Percentiles rank a stretch among this genome's conserved stretches.
phyloP scores from a whole-genome alignment of 2,329 filamentous ascomycete genomes.

The Phoma herbarum region DNA sequence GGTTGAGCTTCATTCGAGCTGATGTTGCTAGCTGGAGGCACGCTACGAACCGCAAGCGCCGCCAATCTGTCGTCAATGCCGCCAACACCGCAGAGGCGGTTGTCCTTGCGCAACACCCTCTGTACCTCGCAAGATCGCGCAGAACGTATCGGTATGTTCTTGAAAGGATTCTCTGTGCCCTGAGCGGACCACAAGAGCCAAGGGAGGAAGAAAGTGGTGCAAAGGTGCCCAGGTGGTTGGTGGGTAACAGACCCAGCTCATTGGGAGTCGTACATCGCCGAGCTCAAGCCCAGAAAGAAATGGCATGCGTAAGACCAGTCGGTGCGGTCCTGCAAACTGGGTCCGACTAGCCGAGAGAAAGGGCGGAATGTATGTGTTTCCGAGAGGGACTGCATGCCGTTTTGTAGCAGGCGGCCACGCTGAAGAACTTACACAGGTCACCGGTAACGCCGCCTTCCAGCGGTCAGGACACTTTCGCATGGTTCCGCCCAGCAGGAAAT shows the following conservation, averaged over 20 bases:
- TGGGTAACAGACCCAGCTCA: constrained; percentile 1
- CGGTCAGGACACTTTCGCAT: constrained; percentile 12
- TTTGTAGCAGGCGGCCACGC: constrained; percentile 8
- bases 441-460: constrained; percentile 24
- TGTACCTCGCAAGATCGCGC: neutral
- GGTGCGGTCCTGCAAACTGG: neutral
- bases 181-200: constrained; percentile 1
- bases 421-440: constrained; percentile 19
- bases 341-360: constrained; percentile 16
- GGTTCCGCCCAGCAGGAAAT: constrained; percentile 10
- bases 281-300: constrained; percentile 5
- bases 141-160: neutral
- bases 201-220: constrained; percentile 8
- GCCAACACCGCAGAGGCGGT: constrained; percentile 6
- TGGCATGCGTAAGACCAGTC: constrained; percentile 13
- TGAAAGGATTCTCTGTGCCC: neutral
- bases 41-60: constrained; percentile 3
- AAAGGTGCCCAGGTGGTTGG: constrained; percentile 14
- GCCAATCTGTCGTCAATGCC: constrained; percentile 3
- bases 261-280: constrained; percentile 12
- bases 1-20: neutral
- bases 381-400: constrained; percentile 12
- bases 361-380: constrained; percentile 25
- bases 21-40: constrained; percentile 2
- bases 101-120: constrained; percentile 8